Percentiles rank a stretch among this genome's conserved stretches.
Evolutionary conservation across 2,329 filamentous ascomycete species (phyloP).

Genomic region (Cladosporium phlei): DNA sequence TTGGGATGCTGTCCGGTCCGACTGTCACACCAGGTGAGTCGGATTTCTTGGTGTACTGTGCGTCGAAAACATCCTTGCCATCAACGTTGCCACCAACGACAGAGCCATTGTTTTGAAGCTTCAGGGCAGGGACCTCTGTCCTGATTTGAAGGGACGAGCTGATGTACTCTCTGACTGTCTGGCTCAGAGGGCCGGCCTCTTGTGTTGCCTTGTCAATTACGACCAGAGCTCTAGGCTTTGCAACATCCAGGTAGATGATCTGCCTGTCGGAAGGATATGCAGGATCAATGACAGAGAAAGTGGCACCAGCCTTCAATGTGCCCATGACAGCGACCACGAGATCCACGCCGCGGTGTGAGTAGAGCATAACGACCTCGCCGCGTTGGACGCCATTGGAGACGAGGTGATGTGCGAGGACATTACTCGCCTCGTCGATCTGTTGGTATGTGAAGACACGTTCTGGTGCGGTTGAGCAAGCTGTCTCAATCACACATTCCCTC

Average conservation of each 20-base stretch:
- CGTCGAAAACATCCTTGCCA: slow-evolving; percentile 59
- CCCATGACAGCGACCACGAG: slow-evolving; percentile 79
- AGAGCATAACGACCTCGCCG: slow-evolving; percentile 92
- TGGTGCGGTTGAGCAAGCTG: slow-evolving; percentile 44
- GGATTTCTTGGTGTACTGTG: slow-evolving; percentile 48
- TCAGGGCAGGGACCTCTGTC: slow-evolving; percentile 68
- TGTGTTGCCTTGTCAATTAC: slow-evolving; percentile 66
- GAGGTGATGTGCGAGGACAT: slow-evolving; percentile 74
- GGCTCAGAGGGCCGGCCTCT: slow-evolving; percentile 60
- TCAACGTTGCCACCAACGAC: slow-evolving; percentile 64
- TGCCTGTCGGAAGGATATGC: slow-evolving; percentile 76
- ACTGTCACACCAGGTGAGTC: slow-evolving; percentile 67
- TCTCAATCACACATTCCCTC: slow-evolving; percentile 64
- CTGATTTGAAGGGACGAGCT: slow-evolving; percentile 66
- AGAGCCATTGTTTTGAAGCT: slow-evolving; percentile 64
- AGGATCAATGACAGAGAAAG: slow-evolving; percentile 68
- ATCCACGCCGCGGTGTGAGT: slow-evolving; percentile 75
- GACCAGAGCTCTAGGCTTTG: slow-evolving; percentile 67
- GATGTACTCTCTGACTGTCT: slow-evolving; percentile 63
- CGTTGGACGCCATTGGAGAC: slow-evolving; percentile 65
- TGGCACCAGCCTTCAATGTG: slow-evolving; percentile 53
- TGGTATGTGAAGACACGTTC: slow-evolving; percentile 65
- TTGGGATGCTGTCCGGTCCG: slow-evolving; percentile 79
- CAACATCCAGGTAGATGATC: slow-evolving; percentile 76
- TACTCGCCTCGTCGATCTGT: slow-evolving; percentile 81